Conservation (phyloP, 768 basidiomycete species). For the Sistotremastrum suecicum region DNA sequence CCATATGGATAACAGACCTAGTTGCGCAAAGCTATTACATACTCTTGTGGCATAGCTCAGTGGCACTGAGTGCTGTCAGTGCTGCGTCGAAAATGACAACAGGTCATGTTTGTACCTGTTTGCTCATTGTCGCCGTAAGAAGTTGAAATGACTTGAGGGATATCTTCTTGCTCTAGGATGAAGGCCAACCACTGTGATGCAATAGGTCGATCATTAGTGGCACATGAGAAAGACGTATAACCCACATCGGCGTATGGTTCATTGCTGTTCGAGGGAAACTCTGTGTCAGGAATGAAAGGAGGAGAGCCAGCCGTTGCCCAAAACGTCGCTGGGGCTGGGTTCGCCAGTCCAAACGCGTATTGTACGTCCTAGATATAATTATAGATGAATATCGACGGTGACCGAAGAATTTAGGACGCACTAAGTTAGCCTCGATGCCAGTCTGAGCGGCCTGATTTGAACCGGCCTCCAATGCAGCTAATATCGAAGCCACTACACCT, state of each 20-base stretch:
- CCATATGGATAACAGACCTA: constrained; percentile 24
- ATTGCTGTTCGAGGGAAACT: constrained; percentile 27
- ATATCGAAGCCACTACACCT: not conserved
- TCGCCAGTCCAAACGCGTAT: constrained; percentile 11
- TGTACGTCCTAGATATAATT: constrained; percentile 3
- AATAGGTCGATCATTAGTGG: not conserved
- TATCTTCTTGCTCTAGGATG: constrained; percentile 27
- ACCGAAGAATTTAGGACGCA: constrained; percentile 1
- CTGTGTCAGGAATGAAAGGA: constrained; percentile 9
- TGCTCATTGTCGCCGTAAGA: constrained; percentile 66
- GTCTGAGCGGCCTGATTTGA: constrained; percentile 8
- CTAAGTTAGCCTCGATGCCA: constrained; percentile 14
- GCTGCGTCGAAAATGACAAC: no score
- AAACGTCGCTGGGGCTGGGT: constrained; percentile 11
- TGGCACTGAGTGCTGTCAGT: constrained; percentile 1
- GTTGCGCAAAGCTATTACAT: constrained; percentile 48
- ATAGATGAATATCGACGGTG: not conserved
- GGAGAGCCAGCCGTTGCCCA: constrained; percentile 11
- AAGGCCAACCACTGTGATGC: constrained; percentile 45
- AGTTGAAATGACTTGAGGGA: constrained; percentile 52
- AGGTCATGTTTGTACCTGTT: constrained; percentile 27
- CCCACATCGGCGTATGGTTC: constrained; percentile 31
- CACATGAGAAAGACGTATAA: not conserved
- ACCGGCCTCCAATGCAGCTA: constrained; percentile 3
- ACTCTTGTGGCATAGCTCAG: constrained; percentile 12